Conservation (phyloP, 176 grass and related monocot genomes). For the Metroxylon sagu region DNA sequence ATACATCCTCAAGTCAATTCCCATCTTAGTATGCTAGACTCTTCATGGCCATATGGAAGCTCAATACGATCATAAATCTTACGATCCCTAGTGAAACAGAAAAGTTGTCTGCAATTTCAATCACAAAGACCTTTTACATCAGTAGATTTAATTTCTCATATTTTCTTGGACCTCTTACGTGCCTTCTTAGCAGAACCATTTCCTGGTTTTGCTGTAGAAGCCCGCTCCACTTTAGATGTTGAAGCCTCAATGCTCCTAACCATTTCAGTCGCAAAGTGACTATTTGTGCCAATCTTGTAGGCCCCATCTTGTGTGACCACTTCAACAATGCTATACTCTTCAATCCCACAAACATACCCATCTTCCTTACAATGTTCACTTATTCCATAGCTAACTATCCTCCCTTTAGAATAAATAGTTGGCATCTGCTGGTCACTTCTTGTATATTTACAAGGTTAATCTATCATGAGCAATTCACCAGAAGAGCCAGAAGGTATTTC, state of each 20-base stretch:
- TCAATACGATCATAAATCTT: constrained; percentile 5
- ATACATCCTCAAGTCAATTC: neutral
- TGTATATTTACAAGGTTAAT: too few relatives aligned
- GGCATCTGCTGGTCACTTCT: too few relatives aligned
- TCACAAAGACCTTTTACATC: constrained; percentile 29
- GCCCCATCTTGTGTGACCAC: too few relatives aligned
- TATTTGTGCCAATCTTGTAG: too few relatives aligned
- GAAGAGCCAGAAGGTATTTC: too few relatives aligned
- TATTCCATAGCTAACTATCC: too few relatives aligned
- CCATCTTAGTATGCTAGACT: neutral
- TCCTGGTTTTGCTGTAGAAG: constrained; percentile 20
- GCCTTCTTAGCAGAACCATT: constrained; percentile 43
- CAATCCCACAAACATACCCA: too few relatives aligned
- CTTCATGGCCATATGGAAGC: neutral
- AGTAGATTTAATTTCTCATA: constrained; percentile 41
- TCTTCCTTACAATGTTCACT: too few relatives aligned
- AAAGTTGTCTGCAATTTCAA: constrained; percentile 17
- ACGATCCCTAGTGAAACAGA: neutral
- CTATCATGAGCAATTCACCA: too few relatives aligned
- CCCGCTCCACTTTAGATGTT: neutral
- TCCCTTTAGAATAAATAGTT: too few relatives aligned
- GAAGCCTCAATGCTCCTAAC: neutral
- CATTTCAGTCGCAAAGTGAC: too few relatives aligned
- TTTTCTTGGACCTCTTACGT: constrained; percentile 60
- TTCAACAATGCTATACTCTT: too few relatives aligned